Evolutionary conservation across 768 basidiomycete species (phyloP).

Genomic region (Leucosporidium yakuticum): DNA sequence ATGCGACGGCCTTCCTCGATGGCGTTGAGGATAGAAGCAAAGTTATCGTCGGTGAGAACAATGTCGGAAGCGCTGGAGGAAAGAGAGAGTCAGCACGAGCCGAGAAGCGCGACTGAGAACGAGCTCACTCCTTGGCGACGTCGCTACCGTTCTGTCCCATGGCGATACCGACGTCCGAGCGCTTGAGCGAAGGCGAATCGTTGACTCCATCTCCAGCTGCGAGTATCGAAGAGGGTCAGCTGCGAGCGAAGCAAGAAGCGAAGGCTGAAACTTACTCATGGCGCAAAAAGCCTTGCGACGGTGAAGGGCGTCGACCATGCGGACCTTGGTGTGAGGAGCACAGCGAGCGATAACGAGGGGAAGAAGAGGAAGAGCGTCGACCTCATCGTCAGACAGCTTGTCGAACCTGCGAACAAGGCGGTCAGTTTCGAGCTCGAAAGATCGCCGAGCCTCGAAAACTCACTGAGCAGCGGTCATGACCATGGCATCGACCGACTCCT

Average conservation of each 20-base stretch:
- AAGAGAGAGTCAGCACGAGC: no score
- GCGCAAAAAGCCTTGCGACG: conserved; percentile 54
- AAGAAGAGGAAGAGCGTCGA: conserved; percentile 50
- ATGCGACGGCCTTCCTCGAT: conserved; percentile 60
- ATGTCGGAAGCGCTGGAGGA: conserved; percentile 52
- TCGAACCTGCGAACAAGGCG: conserved; percentile 46
- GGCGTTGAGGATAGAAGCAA: conserved; percentile 59
- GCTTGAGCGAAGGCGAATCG: conserved; percentile 56
- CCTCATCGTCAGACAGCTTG: conserved; percentile 52
- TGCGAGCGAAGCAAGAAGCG: not conserved
- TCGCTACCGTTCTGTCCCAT: conserved; percentile 57
- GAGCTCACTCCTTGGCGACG: conserved; percentile 51
- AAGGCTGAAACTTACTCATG: conserved; percentile 41
- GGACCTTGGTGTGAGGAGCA: conserved; percentile 54
- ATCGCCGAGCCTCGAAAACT: not conserved
- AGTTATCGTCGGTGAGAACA: conserved; percentile 60
- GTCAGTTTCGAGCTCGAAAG: not conserved
- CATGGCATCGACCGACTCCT: conserved; percentile 24
- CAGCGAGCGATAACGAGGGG: conserved; percentile 59
- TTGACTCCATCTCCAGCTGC: conserved; percentile 51
- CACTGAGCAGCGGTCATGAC: conserved; percentile 32
- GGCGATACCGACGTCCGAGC: conserved; percentile 58
- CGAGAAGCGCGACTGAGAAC: no score
- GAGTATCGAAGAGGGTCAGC: not conserved
- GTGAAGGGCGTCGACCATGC: conserved; percentile 58